phyloP scores from a whole-genome alignment of 441 rosid genomes.

The Manihot esculenta region DNA sequence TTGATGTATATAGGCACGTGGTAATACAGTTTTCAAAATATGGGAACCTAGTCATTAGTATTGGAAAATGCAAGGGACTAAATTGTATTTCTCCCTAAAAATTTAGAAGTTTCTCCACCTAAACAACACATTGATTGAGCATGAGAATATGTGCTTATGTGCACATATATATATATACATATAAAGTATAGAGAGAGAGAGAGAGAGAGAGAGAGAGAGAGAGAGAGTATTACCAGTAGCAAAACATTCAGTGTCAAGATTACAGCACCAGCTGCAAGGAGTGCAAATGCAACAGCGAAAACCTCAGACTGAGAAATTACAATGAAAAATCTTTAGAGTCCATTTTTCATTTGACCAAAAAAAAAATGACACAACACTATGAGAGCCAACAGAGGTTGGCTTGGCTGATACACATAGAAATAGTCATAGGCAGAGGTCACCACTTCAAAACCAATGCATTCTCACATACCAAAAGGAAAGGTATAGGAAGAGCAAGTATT shows the following conservation, averaged over 20 bases:
- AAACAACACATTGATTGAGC: too few species aligned
- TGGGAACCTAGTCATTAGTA: too few species aligned
- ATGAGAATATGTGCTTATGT: too few species aligned
- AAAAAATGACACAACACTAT: not conserved
- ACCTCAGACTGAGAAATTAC: constrained; percentile 69
- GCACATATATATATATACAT: too few species aligned
- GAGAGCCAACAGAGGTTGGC: not conserved
- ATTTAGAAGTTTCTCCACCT: too few species aligned
- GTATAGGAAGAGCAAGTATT: too few species aligned
- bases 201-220: constrained; percentile 11
- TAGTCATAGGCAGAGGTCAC: not conserved
- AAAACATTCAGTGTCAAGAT: constrained; percentile 90
- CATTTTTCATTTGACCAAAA: not conserved
- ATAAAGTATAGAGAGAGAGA: too few species aligned
- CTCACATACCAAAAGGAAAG: not conserved
- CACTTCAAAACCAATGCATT: not conserved
- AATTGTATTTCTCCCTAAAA: too few species aligned
- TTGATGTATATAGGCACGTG: too few species aligned
- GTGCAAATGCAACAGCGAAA: constrained; percentile 94
- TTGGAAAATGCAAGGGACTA: too few species aligned
- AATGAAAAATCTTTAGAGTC: constrained; percentile 11
- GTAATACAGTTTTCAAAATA: too few species aligned
- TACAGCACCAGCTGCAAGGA: constrained; percentile 92
- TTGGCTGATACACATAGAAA: not conserved
- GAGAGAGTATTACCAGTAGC: constrained; percentile 59